These are phyloP conservation scores for Fusarium sp. DNA, from an alignment of 2,329 filamentous ascomycete species.

Conservation along the genomic window DNA sequence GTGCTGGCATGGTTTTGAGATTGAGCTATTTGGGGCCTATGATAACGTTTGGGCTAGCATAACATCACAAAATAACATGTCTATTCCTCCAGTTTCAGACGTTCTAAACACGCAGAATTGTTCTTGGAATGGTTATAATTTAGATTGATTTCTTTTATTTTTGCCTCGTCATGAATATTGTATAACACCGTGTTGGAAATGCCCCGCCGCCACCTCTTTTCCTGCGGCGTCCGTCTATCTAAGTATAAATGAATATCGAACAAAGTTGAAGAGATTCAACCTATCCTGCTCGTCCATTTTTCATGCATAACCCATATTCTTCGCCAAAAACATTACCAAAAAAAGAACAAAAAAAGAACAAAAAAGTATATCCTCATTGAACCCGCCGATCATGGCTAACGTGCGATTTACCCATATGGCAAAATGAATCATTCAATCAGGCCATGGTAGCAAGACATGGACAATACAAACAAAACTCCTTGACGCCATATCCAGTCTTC, in stretches of 20 bases:
- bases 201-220: conserved; percentile 6
- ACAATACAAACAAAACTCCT: conserved; percentile 18
- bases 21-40: not conserved
- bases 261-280: not conserved
- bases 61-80: conserved; percentile 1
- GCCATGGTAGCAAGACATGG: conserved; percentile 4
- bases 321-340: not conserved
- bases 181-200: conserved; percentile 10
- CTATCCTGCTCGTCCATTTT: conserved; percentile 5
- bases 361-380: conserved; percentile 5
- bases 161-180: conserved; percentile 4
- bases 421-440: conserved; percentile 1
- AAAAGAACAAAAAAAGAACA: conserved; percentile 16
- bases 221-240: conserved; percentile 22
- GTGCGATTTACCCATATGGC: not conserved
- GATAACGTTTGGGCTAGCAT: conserved; percentile 5
- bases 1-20: conserved; percentile 36
- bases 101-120: not conserved
- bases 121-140: not conserved
- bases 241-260: conserved; percentile 3
- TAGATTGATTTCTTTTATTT: conserved; percentile 1
- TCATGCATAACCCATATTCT: conserved; percentile 3
- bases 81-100: not conserved
- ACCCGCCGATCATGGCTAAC: not conserved
- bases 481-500: conserved; percentile 29